phyloP scores from a whole-genome alignment of 2,329 filamentous ascomycete genomes.

The Hymenoscyphus salicellus region DNA sequence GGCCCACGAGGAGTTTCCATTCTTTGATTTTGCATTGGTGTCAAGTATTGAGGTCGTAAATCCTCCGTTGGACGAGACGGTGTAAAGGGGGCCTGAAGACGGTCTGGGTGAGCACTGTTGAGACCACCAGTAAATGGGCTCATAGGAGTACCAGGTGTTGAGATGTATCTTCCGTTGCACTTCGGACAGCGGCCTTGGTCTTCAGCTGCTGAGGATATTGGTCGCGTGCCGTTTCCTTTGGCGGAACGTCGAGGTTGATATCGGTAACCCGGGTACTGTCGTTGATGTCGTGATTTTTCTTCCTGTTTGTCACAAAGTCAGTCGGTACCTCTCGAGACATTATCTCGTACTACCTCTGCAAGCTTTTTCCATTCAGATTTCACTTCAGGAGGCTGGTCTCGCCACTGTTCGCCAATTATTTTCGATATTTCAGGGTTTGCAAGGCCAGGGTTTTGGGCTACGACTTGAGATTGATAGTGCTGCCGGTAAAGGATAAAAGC shows the following conservation, averaged over 20 bases:
- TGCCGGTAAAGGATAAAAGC: conserved; percentile 98
- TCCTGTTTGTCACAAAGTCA: conserved; percentile 47
- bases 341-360: conserved; percentile 62
- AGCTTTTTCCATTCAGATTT: conserved; percentile 86
- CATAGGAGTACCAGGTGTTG: conserved; percentile 34
- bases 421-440: conserved; percentile 96
- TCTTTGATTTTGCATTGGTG: conserved; percentile 26
- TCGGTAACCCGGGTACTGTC: conserved; percentile 88
- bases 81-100: conserved; percentile 24
- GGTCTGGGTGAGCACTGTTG: conserved; percentile 22
- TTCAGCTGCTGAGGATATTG: conserved; percentile 38
- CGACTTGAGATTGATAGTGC: conserved; percentile 80
- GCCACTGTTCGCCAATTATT: conserved; percentile 89
- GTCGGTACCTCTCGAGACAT: conserved; percentile 3
- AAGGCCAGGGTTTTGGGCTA: conserved; percentile 78
- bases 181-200: conserved; percentile 62
- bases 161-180: conserved; percentile 58
- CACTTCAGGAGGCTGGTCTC: conserved; percentile 66
- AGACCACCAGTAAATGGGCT: conserved; percentile 32
- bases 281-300: conserved; percentile 85
- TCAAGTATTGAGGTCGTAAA: conserved; percentile 24
- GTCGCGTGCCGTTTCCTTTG: conserved; percentile 27
- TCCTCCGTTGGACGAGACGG: conserved; percentile 21
- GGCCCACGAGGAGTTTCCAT: conserved; percentile 38
- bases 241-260: conserved; percentile 67